Conservation (phyloP, 2,329 filamentous ascomycete species). For the Cryphonectria naterciae region DNA sequence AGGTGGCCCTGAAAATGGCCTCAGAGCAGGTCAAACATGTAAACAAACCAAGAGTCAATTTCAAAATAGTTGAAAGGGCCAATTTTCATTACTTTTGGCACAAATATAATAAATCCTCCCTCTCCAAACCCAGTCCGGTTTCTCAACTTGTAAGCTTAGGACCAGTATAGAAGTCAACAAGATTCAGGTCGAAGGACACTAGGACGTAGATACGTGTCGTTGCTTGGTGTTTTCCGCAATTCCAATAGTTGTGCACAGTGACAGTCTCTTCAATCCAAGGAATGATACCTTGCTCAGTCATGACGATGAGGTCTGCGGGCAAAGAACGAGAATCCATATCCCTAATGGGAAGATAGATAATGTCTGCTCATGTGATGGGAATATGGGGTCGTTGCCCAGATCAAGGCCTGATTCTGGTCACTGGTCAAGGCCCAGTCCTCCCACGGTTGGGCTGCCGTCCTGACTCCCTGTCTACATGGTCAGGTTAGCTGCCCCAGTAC, state of each 20-base stretch:
- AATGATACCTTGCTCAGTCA: neutral
- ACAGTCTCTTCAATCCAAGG: neutral
- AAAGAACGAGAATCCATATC: neutral
- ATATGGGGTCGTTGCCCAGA: slow-evolving; percentile 4
- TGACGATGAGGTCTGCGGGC: neutral
- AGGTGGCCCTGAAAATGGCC: neutral
- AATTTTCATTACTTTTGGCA: neutral
- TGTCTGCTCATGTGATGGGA: neutral
- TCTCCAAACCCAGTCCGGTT: neutral
- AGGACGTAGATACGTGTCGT: neutral
- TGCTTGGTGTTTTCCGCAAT: neutral
- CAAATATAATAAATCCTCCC: neutral
- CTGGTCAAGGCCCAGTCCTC: slow-evolving; percentile 8
- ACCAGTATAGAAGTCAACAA: neutral
- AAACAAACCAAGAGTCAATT: neutral
- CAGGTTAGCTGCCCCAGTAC: slow-evolving; percentile 6
- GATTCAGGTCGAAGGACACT: neutral
- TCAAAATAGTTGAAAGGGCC: neutral
- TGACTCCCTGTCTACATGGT: neutral
- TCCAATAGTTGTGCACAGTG: neutral
- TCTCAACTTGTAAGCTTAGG: neutral
- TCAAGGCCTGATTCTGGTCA: neutral
- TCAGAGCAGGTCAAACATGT: neutral
- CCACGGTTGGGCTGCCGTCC: neutral
- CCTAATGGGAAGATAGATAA: neutral